A percentile compares a stretch with the other conserved stretches of the same genome.
Conservation (phyloP, 257 asterid genomes). For the Ocimum tenuiflorum region DNA sequence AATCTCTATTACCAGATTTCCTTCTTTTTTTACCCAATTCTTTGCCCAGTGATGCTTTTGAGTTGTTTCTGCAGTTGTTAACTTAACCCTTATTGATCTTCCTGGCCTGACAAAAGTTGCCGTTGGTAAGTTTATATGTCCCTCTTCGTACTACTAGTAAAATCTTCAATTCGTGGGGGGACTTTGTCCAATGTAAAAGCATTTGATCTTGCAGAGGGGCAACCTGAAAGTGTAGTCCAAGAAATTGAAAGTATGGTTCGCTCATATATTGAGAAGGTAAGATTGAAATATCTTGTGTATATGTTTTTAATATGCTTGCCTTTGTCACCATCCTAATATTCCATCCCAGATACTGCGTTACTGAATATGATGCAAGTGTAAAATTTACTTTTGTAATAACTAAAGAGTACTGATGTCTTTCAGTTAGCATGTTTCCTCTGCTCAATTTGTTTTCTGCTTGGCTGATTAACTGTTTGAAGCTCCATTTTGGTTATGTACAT, state of each 20-base stretch:
- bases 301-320: neutral
- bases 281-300: neutral
- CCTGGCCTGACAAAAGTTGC: slow-evolving; percentile 96
- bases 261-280: slow-evolving; percentile 79
- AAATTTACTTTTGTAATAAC: neutral
- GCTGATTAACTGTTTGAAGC: neutral
- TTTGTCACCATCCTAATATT: neutral
- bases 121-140: slow-evolving; percentile 52
- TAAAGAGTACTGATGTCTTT: neutral
- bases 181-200: slow-evolving; percentile 3
- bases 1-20: neutral
- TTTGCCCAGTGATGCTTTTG: slow-evolving; percentile 1
- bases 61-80: slow-evolving; percentile 61
- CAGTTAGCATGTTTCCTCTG: neutral
- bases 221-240: slow-evolving; percentile 72
- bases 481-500: neutral
- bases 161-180: slow-evolving; percentile 3
- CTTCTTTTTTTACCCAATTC: neutral
- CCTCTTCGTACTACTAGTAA: neutral
- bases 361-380: neutral
- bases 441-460: neutral
- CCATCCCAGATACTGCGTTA: neutral
- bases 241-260: slow-evolving; percentile 94
- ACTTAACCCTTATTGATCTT: slow-evolving; percentile 80
- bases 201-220: slow-evolving; percentile 64